Evolutionary conservation across 495 filamentous ascomycete genomes (phyloP), one percentile per base, ranked within the genome.

Genomic region (Talaromyces adpressus): DNA sequence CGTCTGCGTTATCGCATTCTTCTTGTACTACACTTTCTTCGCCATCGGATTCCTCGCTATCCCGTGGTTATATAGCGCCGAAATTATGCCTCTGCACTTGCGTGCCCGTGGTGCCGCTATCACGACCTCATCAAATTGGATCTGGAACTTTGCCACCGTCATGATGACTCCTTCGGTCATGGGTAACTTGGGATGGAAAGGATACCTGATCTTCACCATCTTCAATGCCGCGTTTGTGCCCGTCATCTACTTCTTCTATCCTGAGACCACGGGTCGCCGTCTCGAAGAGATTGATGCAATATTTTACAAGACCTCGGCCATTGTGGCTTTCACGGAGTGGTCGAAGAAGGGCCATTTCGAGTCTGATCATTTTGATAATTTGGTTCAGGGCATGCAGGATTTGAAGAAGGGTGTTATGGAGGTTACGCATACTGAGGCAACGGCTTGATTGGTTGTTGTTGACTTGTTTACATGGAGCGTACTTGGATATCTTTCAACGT

Each of bases 161-260:
- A 36, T 36, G 32, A 36, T 36, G 32, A 36, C 32, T 36, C 32
- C 32, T 3, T 36, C 32, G 8, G 32, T 36, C 9, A 36, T 36
- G 32, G 32, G 32, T 6, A 3, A 36, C 32, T 36, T 36, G 32
- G 32, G 32, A 12, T 36, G 32, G 76, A 74, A 0, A 80, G 77
- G 77, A 68, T 47, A 71, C 85, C 8, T 86, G 60, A 78, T 86
- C 49, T 87, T 69, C 20, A 67, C 67, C 3, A 75, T 80, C 11
- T 81, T 86, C 69, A 87, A 87, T 69, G 74, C 73, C 22, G 63
- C 75, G 22, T 87, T 89, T 71, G 74, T 87, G 1, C 83, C 83
- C 0, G 72, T 84, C 22, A 78, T 87, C 27, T 88, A 84, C 68
- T 79, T 85, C 61, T 64, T 79, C 47, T 85, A 82, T 67, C 85